Conservation (phyloP, 345 rosid species). For the Ceriops zippeliana region DNA sequence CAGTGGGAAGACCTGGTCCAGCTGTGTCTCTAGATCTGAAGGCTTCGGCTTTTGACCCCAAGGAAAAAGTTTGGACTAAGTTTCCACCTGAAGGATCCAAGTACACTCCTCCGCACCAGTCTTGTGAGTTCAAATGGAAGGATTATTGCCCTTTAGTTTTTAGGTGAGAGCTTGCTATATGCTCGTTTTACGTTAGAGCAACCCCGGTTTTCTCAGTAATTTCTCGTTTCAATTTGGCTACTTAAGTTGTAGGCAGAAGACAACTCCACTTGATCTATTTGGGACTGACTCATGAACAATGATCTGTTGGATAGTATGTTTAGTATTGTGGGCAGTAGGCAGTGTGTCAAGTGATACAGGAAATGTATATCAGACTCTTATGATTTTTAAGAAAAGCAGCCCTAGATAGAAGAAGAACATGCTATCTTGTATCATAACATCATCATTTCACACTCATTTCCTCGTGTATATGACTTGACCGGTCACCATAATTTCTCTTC, state of each 20-base stretch:
- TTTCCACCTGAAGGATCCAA: constrained; percentile 95
- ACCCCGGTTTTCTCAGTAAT: not conserved
- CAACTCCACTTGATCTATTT: not conserved
- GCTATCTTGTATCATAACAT: not conserved
- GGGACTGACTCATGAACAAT: not conserved
- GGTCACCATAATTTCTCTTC: constrained; percentile 17
- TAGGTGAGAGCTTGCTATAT: constrained; percentile 46
- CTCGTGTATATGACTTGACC: constrained; percentile 6
- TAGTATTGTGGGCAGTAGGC: not conserved
- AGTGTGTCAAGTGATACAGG: too few relatives aligned
- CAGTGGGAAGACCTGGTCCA: constrained; percentile 93
- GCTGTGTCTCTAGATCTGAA: constrained; percentile 79
- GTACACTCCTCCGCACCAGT: constrained; percentile 92
- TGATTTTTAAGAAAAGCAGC: not conserved
- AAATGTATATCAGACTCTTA: not conserved
- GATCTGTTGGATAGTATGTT: not conserved
- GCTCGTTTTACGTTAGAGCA: not conserved
- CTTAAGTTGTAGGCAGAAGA: not conserved
- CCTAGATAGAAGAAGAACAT: not conserved
- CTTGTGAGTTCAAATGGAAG: constrained; percentile 90
- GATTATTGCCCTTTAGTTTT: constrained; percentile 97
- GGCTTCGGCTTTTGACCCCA: constrained; percentile 90
- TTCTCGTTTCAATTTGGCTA: not conserved
- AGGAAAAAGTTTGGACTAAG: constrained; percentile 92
- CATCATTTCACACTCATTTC: not conserved